Evolutionary conservation across 202 grass and related monocot species (phyloP), one percentile per base, ranked within the genome.

Genomic region (Cymbopogon flexuosus): DNA sequence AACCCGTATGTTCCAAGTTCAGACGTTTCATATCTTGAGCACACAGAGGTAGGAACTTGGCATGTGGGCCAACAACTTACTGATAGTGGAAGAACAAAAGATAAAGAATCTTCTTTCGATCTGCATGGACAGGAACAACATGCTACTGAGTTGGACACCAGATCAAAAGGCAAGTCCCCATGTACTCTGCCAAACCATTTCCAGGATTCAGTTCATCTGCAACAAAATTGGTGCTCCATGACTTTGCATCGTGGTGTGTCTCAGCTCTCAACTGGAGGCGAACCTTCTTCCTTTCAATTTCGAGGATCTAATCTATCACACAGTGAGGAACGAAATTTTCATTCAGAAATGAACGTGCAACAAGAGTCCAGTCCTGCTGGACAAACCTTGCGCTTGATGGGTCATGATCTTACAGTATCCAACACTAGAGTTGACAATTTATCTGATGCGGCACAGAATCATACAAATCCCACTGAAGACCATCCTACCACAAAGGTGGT

Each of bases 381-480:
- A 70, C 92, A 84, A 43, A 91, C 71, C 6, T 24, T 94, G 80
- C 92, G 92, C 70, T 89, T 94, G 84, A 94, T 94, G 92, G 92
- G 92, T 60, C 84, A 89, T 81, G 83, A 89, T 91, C 78, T 94
- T 49, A 41, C 81, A 77, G 66, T 94, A 68, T 78, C 78, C 60
- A 71, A 62, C n/a, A 74, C 18, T 42, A 87, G 70, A 72, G 72
- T 66, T 67, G 76, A 86, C 75, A 70, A 31, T 63, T 84, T 64
- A 39, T 34, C 74, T 51, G 78, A 75, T 19, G 71, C 57, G 5
- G 24, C 27, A 52, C 74, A 72, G 81, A 51, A 88, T 68, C 31
- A 78, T 46, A 66, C 59, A 77, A 70, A 52, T 41, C 23, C 66
- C 65, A 82, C 19, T 72, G 35, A 56, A 73, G 68, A 68, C 23